These are phyloP conservation scores for Aaosphaeria arxii DNA, from an alignment of 2,329 filamentous ascomycete genomes.

Conservation along the genomic window DNA sequence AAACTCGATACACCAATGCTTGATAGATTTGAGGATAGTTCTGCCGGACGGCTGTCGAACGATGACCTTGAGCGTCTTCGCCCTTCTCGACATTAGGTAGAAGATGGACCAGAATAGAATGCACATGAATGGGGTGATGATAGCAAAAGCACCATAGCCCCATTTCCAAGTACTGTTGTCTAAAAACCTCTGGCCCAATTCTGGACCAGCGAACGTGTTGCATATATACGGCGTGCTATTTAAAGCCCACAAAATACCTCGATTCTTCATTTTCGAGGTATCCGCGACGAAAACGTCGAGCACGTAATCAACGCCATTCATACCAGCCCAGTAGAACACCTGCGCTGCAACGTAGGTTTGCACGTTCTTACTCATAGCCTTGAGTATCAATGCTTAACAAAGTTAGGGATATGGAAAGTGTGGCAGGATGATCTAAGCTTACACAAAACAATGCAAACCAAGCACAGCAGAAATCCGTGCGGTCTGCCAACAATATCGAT, in stretches of 20 bases:
- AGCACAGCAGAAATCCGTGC: slow-evolving; percentile 29
- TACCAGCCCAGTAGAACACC: slow-evolving; percentile 57
- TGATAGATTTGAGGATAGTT: slow-evolving; percentile 41
- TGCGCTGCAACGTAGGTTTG: slow-evolving; percentile 22
- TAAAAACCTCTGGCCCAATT: slow-evolving; percentile 42
- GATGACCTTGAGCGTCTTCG: slow-evolving; percentile 50
- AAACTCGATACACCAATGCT: slow-evolving; percentile 38
- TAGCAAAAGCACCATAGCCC: slow-evolving; percentile 64
- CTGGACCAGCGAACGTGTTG: slow-evolving; percentile 11
- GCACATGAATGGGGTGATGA: slow-evolving; percentile 59
- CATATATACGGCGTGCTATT: slow-evolving; percentile 16
- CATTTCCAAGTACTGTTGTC: slow-evolving; percentile 46
- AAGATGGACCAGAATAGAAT: slow-evolving; percentile 58
- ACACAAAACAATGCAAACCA: slow-evolving; percentile 5
- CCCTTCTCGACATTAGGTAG: slow-evolving; percentile 49
- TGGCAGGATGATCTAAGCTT: slow-evolving; percentile 23
- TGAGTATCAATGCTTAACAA: slow-evolving; percentile 54
- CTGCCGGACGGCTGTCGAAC: slow-evolving; percentile 46
- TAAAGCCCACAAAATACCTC: slow-evolving; percentile 59
- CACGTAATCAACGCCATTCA: slow-evolving; percentile 58
- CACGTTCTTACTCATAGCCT: slow-evolving; percentile 60
- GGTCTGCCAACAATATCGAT: slow-evolving; percentile 39
- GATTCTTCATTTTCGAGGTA: slow-evolving; percentile 55
- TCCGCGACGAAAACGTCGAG: slow-evolving; percentile 63
- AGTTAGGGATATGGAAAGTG: slow-evolving; percentile 7